Evolutionary conservation across 768 basidiomycete genomes (phyloP), one percentile per base, ranked within the genome.

Genomic region (Cyclocybe aegerita): DNA sequence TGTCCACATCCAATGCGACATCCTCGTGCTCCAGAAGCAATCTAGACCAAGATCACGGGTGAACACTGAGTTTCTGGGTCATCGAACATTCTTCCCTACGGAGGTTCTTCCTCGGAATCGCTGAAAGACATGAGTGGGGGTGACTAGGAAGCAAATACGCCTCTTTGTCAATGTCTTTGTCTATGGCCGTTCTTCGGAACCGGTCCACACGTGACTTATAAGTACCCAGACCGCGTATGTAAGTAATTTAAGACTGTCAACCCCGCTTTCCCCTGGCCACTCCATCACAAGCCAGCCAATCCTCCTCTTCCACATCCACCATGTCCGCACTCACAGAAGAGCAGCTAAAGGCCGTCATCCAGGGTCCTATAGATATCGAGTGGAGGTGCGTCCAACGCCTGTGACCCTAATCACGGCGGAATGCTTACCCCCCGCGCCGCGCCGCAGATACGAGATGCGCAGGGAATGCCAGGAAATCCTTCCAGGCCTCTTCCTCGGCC

Each of bases 401-500:
- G 10, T 38, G 17, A 39, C 17, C 12, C 36, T 35, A n/a, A 11
- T 16, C 17, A 34, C 34, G 11, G 45, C 51, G 53, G 46, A 52
- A 45, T 49, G 36, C 36, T 46, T 46, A 10, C 43, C 31, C 11
- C 12, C 38, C 45, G 23, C 38, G 33, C 4, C 52, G 47, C 14
- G 43, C 35, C 30, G 3, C 39, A 92, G 89, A 61, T 97, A 97
- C 62, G 93, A 96, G 70, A 95, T 97, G 94, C 79, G 93, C 30
- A 76, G 93, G n/a, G 88, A 95, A 61, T 93, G 91, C 59, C 93
- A 97, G 70, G 89, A 94, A 67, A 95, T 96, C 56, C 74, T 91
- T 0, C 87, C 90, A 17, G 83, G 83, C 12, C 82, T 97, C 34
- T 74, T 83, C 23, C 81, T 97, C 5, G 93, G 93, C 0, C 93